Percentiles rank a stretch among this genome's conserved stretches.
Conservation (phyloP, 2,329 filamentous ascomycete species). For the Raffaelea deltoideospora region DNA sequence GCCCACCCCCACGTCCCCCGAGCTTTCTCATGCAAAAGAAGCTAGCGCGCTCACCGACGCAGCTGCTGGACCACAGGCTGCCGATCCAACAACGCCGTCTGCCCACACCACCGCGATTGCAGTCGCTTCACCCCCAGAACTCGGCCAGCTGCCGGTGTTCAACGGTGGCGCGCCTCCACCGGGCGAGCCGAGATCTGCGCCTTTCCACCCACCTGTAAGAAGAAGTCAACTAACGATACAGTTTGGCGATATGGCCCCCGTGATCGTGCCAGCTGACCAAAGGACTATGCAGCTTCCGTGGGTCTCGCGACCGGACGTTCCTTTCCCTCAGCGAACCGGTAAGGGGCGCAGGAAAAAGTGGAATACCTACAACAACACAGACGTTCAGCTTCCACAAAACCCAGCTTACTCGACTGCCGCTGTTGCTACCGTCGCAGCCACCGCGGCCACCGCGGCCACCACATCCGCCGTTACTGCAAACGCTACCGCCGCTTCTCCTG, state of each 20-base stretch:
- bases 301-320: constrained; percentile 33
- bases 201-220: constrained; percentile 37
- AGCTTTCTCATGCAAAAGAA: neutral
- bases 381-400: constrained; percentile 25
- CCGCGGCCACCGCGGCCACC: constrained; percentile 4
- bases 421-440: no score
- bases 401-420: neutral
- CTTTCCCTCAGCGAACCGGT: constrained; percentile 30
- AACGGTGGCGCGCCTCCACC: no score
- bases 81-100: no score
- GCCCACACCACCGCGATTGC: no score
- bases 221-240: constrained; percentile 3
- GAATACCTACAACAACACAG: constrained; percentile 18
- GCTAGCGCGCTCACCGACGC: no score
- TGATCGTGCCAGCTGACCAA: constrained; percentile 7
- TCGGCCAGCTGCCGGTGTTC: no score
- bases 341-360: constrained; percentile 27
- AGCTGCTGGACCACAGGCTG: no score
- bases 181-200: no score
- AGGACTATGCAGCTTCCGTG: constrained; percentile 35
- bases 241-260: constrained; percentile 1
- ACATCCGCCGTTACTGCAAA: no score
- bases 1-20: constrained; percentile 2
- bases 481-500: neutral
- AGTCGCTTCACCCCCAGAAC: no score